Evolutionary conservation across 306 rosid genomes (phyloP).

Genomic region (Macrotyloma uniflorum): DNA sequence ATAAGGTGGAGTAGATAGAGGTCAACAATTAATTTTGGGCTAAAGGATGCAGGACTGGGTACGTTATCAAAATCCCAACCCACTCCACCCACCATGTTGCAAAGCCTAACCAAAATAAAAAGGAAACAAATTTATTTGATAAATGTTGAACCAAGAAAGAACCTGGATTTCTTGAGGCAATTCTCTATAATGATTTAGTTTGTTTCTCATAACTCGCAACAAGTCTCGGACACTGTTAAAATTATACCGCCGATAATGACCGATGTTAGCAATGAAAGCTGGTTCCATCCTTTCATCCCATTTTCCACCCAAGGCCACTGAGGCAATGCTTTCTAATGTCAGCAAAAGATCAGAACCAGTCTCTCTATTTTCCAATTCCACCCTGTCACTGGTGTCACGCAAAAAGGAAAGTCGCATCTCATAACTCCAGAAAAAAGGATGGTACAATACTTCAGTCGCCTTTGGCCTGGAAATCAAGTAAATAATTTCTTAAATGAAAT

Average conservation of each 20-base stretch:
- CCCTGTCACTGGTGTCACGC: conserved; percentile 80
- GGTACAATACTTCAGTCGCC: conserved; percentile 72
- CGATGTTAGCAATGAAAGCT: conserved; percentile 63
- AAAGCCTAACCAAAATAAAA: not conserved
- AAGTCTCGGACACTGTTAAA: conserved; percentile 80
- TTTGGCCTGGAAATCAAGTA: conserved; percentile 66
- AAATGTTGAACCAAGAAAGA: conserved; percentile 21
- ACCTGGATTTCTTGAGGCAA: conserved; percentile 86
- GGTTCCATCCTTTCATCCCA: conserved; percentile 82
- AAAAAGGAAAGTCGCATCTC: conserved; percentile 80
- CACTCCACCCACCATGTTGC: not conserved
- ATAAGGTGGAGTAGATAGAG: not conserved
- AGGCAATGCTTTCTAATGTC: conserved; percentile 63
- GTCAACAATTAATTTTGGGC: not conserved
- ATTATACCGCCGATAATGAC: conserved; percentile 74
- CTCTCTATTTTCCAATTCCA: conserved; percentile 76
- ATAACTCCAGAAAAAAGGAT: conserved; percentile 87
- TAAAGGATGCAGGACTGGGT: not conserved
- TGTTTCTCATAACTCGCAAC: conserved; percentile 85
- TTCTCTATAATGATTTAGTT: conserved; percentile 81
- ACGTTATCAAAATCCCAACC: not conserved
- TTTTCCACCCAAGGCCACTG: conserved; percentile 60
- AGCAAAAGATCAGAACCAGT: conserved; percentile 51
- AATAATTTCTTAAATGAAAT: conserved; percentile 27
- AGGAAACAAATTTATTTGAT: conserved; percentile 5